Base-by-base conservation (phyloP, 2,329 filamentous ascomycete genomes). In the Colletotrichum limetticola region DNA sequence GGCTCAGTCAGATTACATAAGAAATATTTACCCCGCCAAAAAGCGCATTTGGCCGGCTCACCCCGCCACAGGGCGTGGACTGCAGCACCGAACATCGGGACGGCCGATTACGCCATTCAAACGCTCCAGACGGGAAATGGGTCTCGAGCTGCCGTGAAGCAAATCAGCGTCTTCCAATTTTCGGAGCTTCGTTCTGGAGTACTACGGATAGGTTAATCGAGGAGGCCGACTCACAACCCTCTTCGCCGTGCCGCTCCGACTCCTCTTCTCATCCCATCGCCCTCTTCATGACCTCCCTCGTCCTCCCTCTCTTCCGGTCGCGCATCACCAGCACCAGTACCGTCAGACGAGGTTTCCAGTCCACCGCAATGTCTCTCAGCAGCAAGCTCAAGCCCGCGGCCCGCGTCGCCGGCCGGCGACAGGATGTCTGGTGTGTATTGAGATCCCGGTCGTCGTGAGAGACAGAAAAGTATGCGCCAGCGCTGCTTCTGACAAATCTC, bases 301-400 rank as follows among this genome's bases (percentile, higher is more conserved):
- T 71, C n/a, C 57, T 57, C 58, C 70, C 73, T 70, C 66, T 74
- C 61, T 58, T 74, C 66, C 73, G 73, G 73, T 74, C 73, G 64
- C 56, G 66, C 71, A 74, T 74, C 60, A 37, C 46, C n/a, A 74
- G 24, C 70, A 74, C 28, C 24, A 74, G 58, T 22, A 60, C 62
- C 64, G 69, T 46, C 62, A 68, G 68, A 66, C 65, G 68, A 74
- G 62, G 49, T n/a, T 75, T 75, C 56, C 69, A 68, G 32, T 67
- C 68, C 19, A 79, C 81, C 67, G 80, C 78, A 59, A 88, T 87
- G 85, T 79, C 80, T 75, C 79, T 83, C 35, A 83, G 82, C 57
- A 79, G 81, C 52, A 88, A 87, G 78, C 78, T 88, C 46, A 86
- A 85, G 81, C 87, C 87, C 49, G 87, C 87, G 5, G 85, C 85